Conservation (phyloP, 768 basidiomycete genomes). For the Pleurotus citrinopileatus region DNA sequence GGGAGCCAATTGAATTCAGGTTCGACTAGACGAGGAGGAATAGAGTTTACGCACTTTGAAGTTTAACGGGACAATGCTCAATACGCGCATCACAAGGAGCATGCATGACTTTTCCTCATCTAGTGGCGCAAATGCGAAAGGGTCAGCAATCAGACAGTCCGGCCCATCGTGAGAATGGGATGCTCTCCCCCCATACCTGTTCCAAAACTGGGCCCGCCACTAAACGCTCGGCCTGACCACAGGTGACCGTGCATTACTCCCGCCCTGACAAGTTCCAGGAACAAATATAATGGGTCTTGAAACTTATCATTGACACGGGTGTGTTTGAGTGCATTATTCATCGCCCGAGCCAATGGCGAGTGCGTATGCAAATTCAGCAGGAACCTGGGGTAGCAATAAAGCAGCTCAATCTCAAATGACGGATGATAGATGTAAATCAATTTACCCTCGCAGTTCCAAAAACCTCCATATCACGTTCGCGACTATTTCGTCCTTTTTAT, state of each 20-base stretch:
- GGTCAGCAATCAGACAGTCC: conserved; percentile 14
- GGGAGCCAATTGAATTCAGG: conserved; percentile 7
- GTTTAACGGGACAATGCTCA: conserved; percentile 92
- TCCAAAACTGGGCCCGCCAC: conserved; percentile 95
- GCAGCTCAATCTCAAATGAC: conserved; percentile 12
- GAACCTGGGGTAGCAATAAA: conserved; percentile 53
- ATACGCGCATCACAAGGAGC: conserved; percentile 93
- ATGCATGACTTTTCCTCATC: conserved; percentile 94
- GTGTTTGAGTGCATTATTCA: conserved; percentile 75
- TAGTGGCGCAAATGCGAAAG: conserved; percentile 32
- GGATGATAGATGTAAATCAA: conserved; percentile 12
- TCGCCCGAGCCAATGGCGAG: conserved; percentile 86
- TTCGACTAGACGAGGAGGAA: conserved; percentile 2
- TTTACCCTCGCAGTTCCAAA: conserved; percentile 89
- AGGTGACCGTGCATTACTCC: conserved; percentile 94
- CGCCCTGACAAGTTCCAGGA: conserved; percentile 93
- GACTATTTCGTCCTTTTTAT: conserved; percentile 98
- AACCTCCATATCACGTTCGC: conserved; percentile 99
- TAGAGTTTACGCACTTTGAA: conserved; percentile 68
- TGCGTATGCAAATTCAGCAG: conserved; percentile 86
- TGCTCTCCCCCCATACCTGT: conserved; percentile 52
- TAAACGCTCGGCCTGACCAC: conserved; percentile 86
- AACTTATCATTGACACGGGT: conserved; percentile 95
- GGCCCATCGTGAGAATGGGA: conserved; percentile 28
- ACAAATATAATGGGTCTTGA: conserved; percentile 93